Evolutionary conservation across 139 green algal genomes (phyloP).

Genomic region (Chlorella vulgaris): DNA sequence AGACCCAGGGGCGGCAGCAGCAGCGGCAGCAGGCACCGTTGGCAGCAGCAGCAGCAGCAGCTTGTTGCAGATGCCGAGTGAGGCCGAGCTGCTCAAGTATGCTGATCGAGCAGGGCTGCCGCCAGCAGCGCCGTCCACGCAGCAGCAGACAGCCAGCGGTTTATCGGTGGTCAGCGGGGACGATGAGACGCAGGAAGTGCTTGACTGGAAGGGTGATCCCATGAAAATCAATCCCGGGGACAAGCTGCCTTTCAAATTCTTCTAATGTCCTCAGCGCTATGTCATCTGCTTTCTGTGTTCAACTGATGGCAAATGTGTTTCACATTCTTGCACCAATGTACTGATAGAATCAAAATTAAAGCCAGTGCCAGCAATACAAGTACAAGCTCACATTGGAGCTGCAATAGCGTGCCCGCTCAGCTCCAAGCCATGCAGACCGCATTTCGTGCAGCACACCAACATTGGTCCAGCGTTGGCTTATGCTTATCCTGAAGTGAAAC

Average conservation of each 20-base stretch:
- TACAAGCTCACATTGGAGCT: background rate
- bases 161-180: constrained; percentile 26
- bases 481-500: no score
- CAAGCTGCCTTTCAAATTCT: constrained; percentile 77
- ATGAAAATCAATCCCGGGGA: constrained; percentile 79
- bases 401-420: background rate
- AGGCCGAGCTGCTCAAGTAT: constrained; percentile 29
- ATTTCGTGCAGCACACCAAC: no score
- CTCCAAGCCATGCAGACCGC: background rate
- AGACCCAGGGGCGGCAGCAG: background rate
- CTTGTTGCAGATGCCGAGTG: background rate
- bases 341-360: no score
- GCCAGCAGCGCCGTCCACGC: constrained; percentile 14
- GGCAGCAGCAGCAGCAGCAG: background rate
- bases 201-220: constrained; percentile 81
- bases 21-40: background rate
- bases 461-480: no score
- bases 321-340: no score
- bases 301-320: no score
- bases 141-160: constrained; percentile 23
- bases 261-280: constrained; percentile 43
- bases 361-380: background rate
- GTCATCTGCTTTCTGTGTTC: no score
- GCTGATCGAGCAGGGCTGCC: constrained; percentile 19
- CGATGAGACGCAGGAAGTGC: constrained; percentile 44